Evolutionary conservation across 768 basidiomycete genomes (phyloP).

Genomic region (Chalciporus piperatus): DNA sequence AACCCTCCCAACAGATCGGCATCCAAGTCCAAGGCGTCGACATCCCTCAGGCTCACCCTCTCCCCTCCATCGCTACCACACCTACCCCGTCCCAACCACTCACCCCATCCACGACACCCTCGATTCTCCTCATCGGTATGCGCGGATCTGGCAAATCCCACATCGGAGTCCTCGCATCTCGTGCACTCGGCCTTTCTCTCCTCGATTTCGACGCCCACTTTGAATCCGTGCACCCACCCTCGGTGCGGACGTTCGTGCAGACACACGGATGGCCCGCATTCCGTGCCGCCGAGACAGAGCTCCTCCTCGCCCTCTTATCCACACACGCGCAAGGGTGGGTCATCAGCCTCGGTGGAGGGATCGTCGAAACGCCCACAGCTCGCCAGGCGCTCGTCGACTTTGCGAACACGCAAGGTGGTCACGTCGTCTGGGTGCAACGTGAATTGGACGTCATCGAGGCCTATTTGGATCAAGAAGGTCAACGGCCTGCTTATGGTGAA

Average conservation of each 20-base stretch:
- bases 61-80: conserved; percentile 42
- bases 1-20: conserved; percentile 62
- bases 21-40: conserved; percentile 86
- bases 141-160: conserved; percentile 94
- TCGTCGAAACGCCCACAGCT: conserved; percentile 82
- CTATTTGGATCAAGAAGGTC: conserved; percentile 73
- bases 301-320: conserved; percentile 65
- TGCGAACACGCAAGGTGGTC: conserved; percentile 48
- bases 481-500: conserved; percentile 88
- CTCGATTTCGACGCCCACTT: conserved; percentile 88
- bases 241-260: conserved; percentile 76
- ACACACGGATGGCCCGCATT: conserved; percentile 87
- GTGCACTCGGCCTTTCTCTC: conserved; percentile 66
- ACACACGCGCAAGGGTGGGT: conserved; percentile 59
- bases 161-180: conserved; percentile 76
- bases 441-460: conserved; percentile 77
- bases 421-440: conserved; percentile 83
- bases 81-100: conserved; percentile 19
- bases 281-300: conserved; percentile 71
- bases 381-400: conserved; percentile 71
- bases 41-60: conserved; percentile 39
- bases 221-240: conserved; percentile 54
- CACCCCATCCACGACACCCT: conserved; percentile 40
- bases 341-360: conserved; percentile 90
- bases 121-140: conserved; percentile 89